Evolutionary conservation across 345 rosid species (phyloP), one percentile per base, ranked within the genome.

Genomic region (Eucalyptus curtisii): DNA sequence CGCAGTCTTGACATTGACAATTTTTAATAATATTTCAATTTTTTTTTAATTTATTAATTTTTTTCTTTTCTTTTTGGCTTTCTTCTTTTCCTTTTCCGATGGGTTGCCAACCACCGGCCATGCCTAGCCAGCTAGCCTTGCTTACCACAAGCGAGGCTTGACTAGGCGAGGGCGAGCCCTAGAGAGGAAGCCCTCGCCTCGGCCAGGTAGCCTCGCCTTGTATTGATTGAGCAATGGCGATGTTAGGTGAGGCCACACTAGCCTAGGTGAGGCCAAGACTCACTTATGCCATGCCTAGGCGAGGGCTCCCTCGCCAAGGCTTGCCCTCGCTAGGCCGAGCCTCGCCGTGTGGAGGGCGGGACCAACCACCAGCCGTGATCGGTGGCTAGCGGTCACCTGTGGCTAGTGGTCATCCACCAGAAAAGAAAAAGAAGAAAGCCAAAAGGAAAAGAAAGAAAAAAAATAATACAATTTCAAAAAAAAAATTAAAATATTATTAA

Each of bases 1-100:
- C 0, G 0, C 4, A 0, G 0, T 52, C 2, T 0, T 3, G 0
- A 52, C 0, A 0, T 19, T 0, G 2, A 52, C 0, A 52, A 52
- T 19, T 52, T 52, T 7, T 52, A 52, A 52, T 52, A 19, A 52
- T 52, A 7, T 52, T 52, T 52, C 3, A 1, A 52, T 52, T 7
- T 52, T 52, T 17, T 19, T 17, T 7, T 0, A 30, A 17, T 3
- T 17, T 17, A 37, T 16, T 49, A 49, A 37, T 64, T n/a, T 52
- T 0, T 19, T 17, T 30, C 55, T n/a, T n/a, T n/a, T n/a, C 22
- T 1, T 52, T 52, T 19, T 19, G 10, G 55, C 24, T 52, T 52
- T 52, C 55, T 52, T 52, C 55, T 52, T 52, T 52, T 19, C 2
- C 24, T 3, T 52, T 50, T 52, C 0, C 8, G 0, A 52, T 52